Base-by-base conservation (phyloP, 1,139 yeast genomes). In the Arxiozyma heterogenica region DNA sequence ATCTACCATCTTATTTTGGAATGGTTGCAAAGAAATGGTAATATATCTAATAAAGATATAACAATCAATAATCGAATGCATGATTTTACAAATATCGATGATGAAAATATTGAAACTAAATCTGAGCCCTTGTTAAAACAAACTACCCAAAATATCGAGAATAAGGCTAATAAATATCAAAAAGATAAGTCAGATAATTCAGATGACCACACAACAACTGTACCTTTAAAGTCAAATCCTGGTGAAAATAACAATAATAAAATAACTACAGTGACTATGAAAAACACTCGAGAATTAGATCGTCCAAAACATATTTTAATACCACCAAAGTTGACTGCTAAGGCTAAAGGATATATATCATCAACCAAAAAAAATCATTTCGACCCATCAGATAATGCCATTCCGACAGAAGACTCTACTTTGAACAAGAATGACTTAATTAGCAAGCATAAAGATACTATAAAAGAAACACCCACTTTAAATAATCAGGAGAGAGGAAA, bases 1-100 rank as follows among this genome's bases (percentile, higher is more conserved):
- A 83, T 91, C 38, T 93, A 93, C 68, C 84, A 80, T 66, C 76
- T 93, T 62, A 95, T 90, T 23, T 82, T 79, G 55, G 98, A 93
- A 71, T 84, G 83, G 87, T 68, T 75, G 56, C 57, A 45, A 56
- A 53, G 55, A 58, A 57, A 42, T 54, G 50, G 54, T 20, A 42
- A 49, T 30, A 27, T 27, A 21, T 20, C 41, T 57, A 55, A 44
- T 62, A 55, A 38, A 64, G 23, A 20, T 18, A 30, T 27, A 17
- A 41, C 9, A 41, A 43, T 21, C 17, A 49, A 42, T 27, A 30
- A 27, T 27, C 21, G 21, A 27, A 8, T 30, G n/a, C 30, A 41
- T n/a, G 49, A 34, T 38, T 20, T 46, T 22, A 20, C 49, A 27
- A 23, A 46, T 25, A 53, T 27, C 23, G 50, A 44, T 43, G 54